phyloP scores from a whole-genome alignment of 352 stramenopile genomes.

The Phytophthora syringae region DNA sequence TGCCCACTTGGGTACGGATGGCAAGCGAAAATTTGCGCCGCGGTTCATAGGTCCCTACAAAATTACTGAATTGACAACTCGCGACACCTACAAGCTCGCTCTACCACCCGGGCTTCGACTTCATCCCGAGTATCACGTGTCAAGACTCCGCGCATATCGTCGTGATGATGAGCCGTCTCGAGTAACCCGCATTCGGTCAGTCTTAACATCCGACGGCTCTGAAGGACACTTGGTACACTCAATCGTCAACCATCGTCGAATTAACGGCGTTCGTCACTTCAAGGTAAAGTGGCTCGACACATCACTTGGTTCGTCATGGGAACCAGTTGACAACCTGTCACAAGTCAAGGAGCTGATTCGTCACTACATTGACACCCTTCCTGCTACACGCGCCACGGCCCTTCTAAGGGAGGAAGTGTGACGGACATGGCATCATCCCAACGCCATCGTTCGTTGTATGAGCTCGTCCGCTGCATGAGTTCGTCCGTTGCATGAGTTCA shows the following conservation, averaged over 20 bases:
- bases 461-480: too few relatives aligned
- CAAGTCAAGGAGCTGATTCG: conserved; percentile 11
- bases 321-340: conserved; percentile 3
- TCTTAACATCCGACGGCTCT: conserved; percentile 7
- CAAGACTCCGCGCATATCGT: conserved; percentile 5
- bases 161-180: conserved; percentile 2
- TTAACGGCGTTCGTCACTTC: conserved; percentile 15
- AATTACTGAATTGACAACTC: not conserved
- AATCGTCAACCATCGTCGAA: not conserved
- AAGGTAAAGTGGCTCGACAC: conserved; percentile 21
- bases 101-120: conserved; percentile 1
- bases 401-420: conserved; percentile 13
- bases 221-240: conserved; percentile 16
- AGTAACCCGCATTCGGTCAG: not conserved
- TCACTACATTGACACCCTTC: conserved; percentile 12
- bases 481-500: too few relatives aligned
- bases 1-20: not conserved
- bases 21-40: not conserved
- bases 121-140: conserved; percentile 1
- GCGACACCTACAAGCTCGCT: not conserved
- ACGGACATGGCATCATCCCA: too few relatives aligned
- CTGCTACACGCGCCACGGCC: conserved; percentile 8
- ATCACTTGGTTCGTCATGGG: conserved; percentile 17
- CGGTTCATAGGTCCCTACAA: conserved; percentile 7
- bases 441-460: too few relatives aligned